These are phyloP conservation scores for Monilinia aucupariae DNA, from an alignment of 2,329 filamentous ascomycete species.

Conservation along the genomic window DNA sequence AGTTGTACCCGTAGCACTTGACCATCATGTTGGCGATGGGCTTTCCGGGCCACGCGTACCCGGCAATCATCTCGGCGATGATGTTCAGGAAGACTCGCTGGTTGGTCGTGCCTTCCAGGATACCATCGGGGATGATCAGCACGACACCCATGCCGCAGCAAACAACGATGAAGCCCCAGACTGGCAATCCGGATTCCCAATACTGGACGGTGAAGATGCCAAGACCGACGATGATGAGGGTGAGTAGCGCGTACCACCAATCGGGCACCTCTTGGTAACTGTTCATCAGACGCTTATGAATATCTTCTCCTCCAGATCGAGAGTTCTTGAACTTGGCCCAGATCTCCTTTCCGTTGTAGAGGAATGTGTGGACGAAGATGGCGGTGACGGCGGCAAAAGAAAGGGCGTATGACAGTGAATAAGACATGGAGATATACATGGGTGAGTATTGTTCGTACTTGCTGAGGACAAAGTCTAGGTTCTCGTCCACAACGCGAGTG, in stretches of 20 bases:
- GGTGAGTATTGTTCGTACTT: constrained; percentile 8
- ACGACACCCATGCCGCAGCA: constrained; percentile 24
- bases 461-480: constrained; percentile 34
- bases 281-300: constrained; percentile 47
- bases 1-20: constrained; percentile 41
- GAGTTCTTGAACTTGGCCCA: constrained; percentile 29
- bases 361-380: constrained; percentile 59
- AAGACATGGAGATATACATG: background rate
- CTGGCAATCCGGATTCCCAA: constrained; percentile 38
- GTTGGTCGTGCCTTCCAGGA: constrained; percentile 43
- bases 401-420: constrained; percentile 52
- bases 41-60: constrained; percentile 46
- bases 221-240: constrained; percentile 44
- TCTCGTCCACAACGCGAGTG: constrained; percentile 48
- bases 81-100: constrained; percentile 57
- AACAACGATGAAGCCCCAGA: constrained; percentile 37
- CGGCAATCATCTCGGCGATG: constrained; percentile 65
- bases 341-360: constrained; percentile 62
- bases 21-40: constrained; percentile 63
- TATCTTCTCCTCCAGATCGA: constrained; percentile 35
- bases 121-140: constrained; percentile 36
- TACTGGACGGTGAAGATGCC: constrained; percentile 21
- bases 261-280: constrained; percentile 44
- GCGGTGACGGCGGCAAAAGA: constrained; percentile 68
- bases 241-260: constrained; percentile 48